Evolutionary conservation across 2,329 filamentous ascomycete genomes (phyloP).

Genomic region (Cercospora beticola): DNA sequence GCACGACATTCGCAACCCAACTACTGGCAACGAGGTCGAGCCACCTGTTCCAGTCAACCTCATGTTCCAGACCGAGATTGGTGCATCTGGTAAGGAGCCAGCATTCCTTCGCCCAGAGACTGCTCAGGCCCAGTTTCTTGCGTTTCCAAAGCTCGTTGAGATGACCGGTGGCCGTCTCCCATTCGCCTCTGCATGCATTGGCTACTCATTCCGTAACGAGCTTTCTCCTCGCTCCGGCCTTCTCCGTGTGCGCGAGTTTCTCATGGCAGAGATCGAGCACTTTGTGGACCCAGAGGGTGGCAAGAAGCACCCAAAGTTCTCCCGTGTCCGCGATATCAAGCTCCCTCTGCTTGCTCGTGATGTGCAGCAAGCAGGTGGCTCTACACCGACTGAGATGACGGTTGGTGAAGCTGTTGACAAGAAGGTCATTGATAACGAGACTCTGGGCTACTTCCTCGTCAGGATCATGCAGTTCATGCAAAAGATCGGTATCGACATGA

Average conservation of each 20-base stretch:
- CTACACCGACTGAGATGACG: conserved; percentile 67
- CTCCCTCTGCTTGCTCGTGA: conserved; percentile 80
- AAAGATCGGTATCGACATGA: conserved; percentile 81
- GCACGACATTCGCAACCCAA: conserved; percentile 86
- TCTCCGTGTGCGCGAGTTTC: conserved; percentile 89
- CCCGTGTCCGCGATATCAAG: conserved; percentile 79
- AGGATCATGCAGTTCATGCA: conserved; percentile 88
- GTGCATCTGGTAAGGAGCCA: conserved; percentile 81
- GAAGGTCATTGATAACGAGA: conserved; percentile 92
- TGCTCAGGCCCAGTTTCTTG: conserved; percentile 96
- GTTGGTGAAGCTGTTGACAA: conserved; percentile 84
- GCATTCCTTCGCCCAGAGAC: conserved; percentile 92
- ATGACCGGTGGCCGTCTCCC: conserved; percentile 96
- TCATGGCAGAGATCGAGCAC: conserved; percentile 99
- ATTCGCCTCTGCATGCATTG: conserved; percentile 94
- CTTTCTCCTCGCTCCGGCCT: conserved; percentile 92
- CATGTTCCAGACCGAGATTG: conserved; percentile 97
- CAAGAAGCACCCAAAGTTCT: conserved; percentile 90
- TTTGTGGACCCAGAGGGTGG: conserved; percentile 92
- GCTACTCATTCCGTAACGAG: conserved; percentile 97
- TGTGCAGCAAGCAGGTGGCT: conserved; percentile 84
- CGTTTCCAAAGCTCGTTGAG: conserved; percentile 93
- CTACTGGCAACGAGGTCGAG: conserved; percentile 71
- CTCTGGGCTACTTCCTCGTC: conserved; percentile 93
- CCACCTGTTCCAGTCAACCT: conserved; percentile 93